Percentiles rank a stretch among this genome's conserved stretches.
These are phyloP conservation scores for Termitomyces sp. DNA, from an alignment of 768 basidiomycete species.

Conservation along the genomic window DNA sequence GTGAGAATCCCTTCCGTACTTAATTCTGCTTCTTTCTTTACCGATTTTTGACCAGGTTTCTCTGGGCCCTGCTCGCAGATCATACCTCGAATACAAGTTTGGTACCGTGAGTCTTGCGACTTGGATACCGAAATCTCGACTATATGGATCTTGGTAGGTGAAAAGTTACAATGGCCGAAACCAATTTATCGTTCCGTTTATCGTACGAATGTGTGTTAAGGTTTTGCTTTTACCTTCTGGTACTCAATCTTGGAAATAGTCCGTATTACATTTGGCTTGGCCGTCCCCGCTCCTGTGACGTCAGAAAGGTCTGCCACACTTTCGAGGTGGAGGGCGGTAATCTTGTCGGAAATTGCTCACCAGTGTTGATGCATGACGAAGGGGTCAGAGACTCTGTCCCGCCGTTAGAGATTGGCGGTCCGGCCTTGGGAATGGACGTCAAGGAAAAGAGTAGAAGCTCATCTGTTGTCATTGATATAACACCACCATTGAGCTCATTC, in stretches of 20 bases:
- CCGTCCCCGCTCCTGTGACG: constrained; percentile 56
- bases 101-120: constrained; percentile 45
- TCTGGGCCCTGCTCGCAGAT: constrained; percentile 50
- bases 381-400: constrained; percentile 32
- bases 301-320: constrained; percentile 47
- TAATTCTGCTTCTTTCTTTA: not conserved
- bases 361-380: constrained; percentile 25
- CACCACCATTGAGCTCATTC: constrained; percentile 53
- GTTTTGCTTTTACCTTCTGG: not conserved
- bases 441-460: constrained; percentile 15
- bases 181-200: constrained; percentile 58
- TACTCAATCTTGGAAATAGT: constrained; percentile 19
- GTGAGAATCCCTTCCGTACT: constrained; percentile 20
- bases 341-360: constrained; percentile 43
- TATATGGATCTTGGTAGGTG: constrained; percentile 24
- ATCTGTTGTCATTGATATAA: constrained; percentile 36
- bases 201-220: constrained; percentile 48
- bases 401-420: constrained; percentile 35
- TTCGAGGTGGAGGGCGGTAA: constrained; percentile 65
- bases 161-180: constrained; percentile 73
- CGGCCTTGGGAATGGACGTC: constrained; percentile 19
- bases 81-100: constrained; percentile 76
- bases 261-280: constrained; percentile 78
- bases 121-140: not conserved
- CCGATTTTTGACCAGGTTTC: constrained; percentile 26